Base-by-base conservation (phyloP, 345 rosid species). In the Acer yangbiense region DNA sequence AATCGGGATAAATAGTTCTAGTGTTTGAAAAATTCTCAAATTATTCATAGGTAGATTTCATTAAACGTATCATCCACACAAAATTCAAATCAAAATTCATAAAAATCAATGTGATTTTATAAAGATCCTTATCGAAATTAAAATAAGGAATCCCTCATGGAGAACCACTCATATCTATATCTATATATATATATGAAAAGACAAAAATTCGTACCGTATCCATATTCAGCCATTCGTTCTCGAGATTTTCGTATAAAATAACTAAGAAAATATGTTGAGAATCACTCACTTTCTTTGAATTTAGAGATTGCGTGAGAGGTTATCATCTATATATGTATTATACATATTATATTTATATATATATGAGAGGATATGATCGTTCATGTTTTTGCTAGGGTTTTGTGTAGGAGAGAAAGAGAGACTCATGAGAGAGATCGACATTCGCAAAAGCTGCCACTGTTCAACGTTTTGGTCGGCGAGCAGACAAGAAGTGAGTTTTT, bases 371-470 rank as follows among this genome's bases (percentile, higher is more conserved):
- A 77, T 85, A 71, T 82, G 84, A 84, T 88, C 85, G 65, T 82
- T 41, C 18, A 9, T 20, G 18, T 62, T 62, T 32, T 73, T 25
- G 76, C 92, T 82, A 79, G 85, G 81, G 86, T 87, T 89, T 89
- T 81, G 90, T 83, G 90, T 88, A 66, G 7, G 72, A 75, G 50
- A 55, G 54, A 69, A 18, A 71, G 77, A 13, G 77, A 62, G 16
- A 68, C 39, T 35, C 39, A 4, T 35, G 46, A 75, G 80, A 80
- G 83, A 77, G 80, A 80, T 82, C 82, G 87, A 86, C 84, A 86
- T 82, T 87, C 88, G 86, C 77, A 87, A 91, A 91, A 91, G 93
- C 91, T 85, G 90, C 91, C 93, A 89, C 90, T 87, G 80, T 87
- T 88, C 87, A 91, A 91, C 84, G 82, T 86, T 84, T 85, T 82